Evolutionary conservation across 2,329 filamentous ascomycete genomes (phyloP), one percentile per base, ranked within the genome.

Genomic region (Botrytis elliptica): DNA sequence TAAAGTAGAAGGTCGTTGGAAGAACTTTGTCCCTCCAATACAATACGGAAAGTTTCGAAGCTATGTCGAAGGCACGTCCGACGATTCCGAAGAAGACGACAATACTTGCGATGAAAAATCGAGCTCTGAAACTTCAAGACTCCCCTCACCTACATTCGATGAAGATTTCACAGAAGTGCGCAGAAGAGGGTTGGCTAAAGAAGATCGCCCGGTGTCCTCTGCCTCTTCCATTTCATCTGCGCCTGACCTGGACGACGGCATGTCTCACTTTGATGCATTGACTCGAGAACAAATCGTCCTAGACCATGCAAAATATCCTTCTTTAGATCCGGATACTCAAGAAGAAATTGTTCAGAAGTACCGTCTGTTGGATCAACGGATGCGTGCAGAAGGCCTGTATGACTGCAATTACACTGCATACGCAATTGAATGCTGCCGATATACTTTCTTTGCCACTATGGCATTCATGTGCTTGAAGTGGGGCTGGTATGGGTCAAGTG

Each of bases 1-100:
- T 63, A 88, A 87, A 76, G 89, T 97, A 74, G 88, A 96, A 80
- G 93, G 93, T 44, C 85, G 85, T 75, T 99, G 96, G 96, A 85
- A 85, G 75, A 98, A 98, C 82, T 97, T 98, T 81, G 80, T 93
- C 10, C 95, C 96, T 7, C 95, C 96, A 0, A 95, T 98, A 70
- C 95, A 98, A 82, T 95, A 94, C 73, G 95, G 95, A 60, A 86
- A 87, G 74, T 97, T 95, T 82, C 88, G 91, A 77, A 83, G 84
- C 36, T 86, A 86, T 75, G 81, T 83, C 70, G 83, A 86, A 75
- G 77, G 75, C n/a, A 55, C 69, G 22, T 42, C 62, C 59, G 79
- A 81, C 12, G 82, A 84, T 63, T 81, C 83, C 49, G 83, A 82
- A 67, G 82, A 63, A 38, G 74, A 75, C 36, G 80, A 83, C 29